These are phyloP conservation scores for Viridothelium virens DNA, from an alignment of 495 filamentous ascomycete species.

Conservation along the genomic window DNA sequence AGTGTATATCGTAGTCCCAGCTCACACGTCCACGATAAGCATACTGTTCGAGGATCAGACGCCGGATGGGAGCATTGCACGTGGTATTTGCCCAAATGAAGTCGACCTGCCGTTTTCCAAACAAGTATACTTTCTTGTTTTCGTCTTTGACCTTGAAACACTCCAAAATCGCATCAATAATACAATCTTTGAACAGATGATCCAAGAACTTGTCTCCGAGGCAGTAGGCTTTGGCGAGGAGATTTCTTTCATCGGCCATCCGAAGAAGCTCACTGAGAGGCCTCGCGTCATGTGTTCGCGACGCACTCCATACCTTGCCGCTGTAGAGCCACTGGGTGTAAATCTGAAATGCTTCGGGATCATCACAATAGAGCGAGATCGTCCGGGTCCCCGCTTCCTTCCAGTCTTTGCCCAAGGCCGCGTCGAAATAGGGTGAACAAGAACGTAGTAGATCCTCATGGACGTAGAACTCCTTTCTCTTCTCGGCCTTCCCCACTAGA, in stretches of 20 bases:
- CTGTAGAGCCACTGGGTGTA: slow-evolving; percentile 21
- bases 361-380: slow-evolving; percentile 18
- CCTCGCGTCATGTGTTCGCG: background rate
- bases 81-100: background rate
- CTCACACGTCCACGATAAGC: too few relatives aligned
- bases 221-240: slow-evolving; percentile 10
- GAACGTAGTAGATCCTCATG: slow-evolving; percentile 12
- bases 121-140: too few relatives aligned
- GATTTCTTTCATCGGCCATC: background rate
- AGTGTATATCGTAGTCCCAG: too few relatives aligned
- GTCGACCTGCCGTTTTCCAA: too few relatives aligned
- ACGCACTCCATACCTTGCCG: slow-evolving; percentile 6
- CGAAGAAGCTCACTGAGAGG: background rate
- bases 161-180: slow-evolving; percentile 12
- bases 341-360: background rate
- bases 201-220: slow-evolving; percentile 11
- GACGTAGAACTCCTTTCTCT: slow-evolving; percentile 12
- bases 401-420: slow-evolving; percentile 19
- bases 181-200: slow-evolving; percentile 14
- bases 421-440: slow-evolving; percentile 17
- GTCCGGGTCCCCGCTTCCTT: slow-evolving; percentile 5
- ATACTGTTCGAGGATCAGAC: background rate
- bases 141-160: background rate
- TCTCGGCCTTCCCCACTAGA: slow-evolving; percentile 11
- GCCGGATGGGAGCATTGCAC: background rate